These are phyloP conservation scores for Talaromyces ruber DNA, from an alignment of 495 filamentous ascomycete genomes.

Conservation along the genomic window DNA sequence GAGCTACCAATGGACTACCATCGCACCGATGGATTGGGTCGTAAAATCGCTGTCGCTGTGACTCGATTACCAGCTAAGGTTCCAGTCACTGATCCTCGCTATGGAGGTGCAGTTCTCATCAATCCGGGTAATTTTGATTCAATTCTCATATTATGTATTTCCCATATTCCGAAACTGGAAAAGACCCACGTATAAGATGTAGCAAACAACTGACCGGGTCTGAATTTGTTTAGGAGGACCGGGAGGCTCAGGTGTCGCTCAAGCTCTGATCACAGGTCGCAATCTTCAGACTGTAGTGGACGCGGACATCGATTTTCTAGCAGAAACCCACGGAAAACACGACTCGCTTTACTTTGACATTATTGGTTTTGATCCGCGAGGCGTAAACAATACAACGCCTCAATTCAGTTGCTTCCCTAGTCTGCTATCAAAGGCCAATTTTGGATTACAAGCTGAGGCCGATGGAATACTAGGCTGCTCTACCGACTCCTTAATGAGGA, in stretches of 20 bases:
- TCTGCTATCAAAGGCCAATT: conserved; percentile 14
- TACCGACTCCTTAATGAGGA: conserved; percentile 13
- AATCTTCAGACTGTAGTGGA: conserved; percentile 35
- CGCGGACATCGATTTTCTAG: conserved; percentile 19
- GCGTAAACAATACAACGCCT: conserved; percentile 33
- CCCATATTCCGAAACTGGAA: not conserved
- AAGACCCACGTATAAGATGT: not conserved
- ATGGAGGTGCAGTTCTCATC: conserved; percentile 36
- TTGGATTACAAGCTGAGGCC: conserved; percentile 19
- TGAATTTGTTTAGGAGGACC: conserved; percentile 35
- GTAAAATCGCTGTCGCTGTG: conserved; percentile 41
- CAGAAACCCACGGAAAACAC: not conserved
- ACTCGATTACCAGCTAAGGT: conserved; percentile 41
- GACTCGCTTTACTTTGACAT: conserved; percentile 42
- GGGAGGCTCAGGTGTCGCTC: conserved; percentile 37
- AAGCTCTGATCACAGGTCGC: conserved; percentile 25
- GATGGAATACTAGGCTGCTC: conserved; percentile 18
- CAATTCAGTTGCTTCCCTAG: conserved; percentile 26
- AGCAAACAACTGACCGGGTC: not conserved
- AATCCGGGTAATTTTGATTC: conserved; percentile 30
- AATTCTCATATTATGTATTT: not conserved
- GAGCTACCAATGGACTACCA: conserved; percentile 52
- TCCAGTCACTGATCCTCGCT: conserved; percentile 32
- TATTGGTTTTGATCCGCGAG: conserved; percentile 44
- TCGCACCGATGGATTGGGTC: conserved; percentile 22